Conservation (phyloP, 306 rosid species). For the Rosa multiflora region DNA sequence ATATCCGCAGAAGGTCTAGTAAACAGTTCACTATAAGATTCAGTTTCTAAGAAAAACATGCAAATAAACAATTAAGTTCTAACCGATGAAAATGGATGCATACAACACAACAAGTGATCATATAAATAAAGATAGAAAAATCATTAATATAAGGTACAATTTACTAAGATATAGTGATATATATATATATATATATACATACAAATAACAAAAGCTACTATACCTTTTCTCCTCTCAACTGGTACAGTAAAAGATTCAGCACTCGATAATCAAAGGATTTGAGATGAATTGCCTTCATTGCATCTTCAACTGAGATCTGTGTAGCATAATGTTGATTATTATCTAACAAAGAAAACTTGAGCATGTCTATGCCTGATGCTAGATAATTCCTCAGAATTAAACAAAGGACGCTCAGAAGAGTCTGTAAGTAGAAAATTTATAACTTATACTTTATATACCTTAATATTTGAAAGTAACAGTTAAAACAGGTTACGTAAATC, state of each 20-base stretch:
- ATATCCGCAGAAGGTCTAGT: background rate
- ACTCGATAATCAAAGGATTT: constrained; percentile 92
- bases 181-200: too few species aligned
- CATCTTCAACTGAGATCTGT: constrained; percentile 79
- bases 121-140: background rate
- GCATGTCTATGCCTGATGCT: background rate
- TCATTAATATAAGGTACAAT: background rate
- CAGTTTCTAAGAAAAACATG: background rate
- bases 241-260: constrained; percentile 86
- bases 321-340: constrained; percentile 28
- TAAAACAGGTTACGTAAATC: background rate
- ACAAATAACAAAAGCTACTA: background rate
- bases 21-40: background rate
- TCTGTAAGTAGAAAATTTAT: background rate
- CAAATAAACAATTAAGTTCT: background rate
- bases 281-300: constrained; percentile 67
- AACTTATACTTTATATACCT: background rate
- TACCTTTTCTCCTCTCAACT: constrained; percentile 77
- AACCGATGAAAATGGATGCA: background rate
- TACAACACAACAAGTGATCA: background rate
- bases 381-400: background rate
- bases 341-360: background rate
- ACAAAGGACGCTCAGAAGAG: background rate
- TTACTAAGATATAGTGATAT: background rate
- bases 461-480: background rate